Base-by-base conservation (phyloP, 179 eudicot genomes). In the Actinidia arguta region DNA sequence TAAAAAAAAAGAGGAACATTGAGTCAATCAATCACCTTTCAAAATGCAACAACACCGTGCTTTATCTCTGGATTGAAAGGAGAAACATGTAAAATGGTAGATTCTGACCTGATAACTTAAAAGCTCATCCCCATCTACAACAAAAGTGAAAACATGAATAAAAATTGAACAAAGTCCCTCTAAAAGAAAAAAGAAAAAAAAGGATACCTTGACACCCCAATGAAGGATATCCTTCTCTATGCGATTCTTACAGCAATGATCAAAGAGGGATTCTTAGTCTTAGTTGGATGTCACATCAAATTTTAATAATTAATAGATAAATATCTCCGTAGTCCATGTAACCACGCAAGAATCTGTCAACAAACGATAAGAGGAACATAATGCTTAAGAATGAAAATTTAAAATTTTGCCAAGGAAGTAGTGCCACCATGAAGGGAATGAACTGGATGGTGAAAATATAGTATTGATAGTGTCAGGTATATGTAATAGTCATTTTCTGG, bases 211-310 rank as follows among this genome's bases (percentile, higher is more conserved):
- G 54, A 93, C 84, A 77, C 94, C 99, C 99, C 99, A 96, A 5
- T 90, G 87, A 72, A 96, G 92, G 74, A 96, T 87, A 70, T 98
- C 98, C 84, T 91, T 92, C 89, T 96, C 99, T 17, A 98, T 96
- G 20, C 94, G 94, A 82, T 84, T 88, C 98, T 95, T 82, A 63
- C 51, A 81, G 24, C 54, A 69, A 79, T 17, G 31, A 70, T 5
- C 46, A 78, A 70, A 58, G 63, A 50, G 24, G 47, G 42, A 51
- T 79, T 61, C 42, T 24, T 14, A 50, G n/a, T 5, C 17, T 61
- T 22, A 8, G 8, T 46, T 46, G 44, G 14, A 16, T 20, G 9
- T 79, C 56, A 36, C 16, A 52, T 25, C 64, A 25, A 80, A 70
- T 55, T 55, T 56, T 48, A 48, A 68, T 67, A 17, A 22, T 17